phyloP scores from a whole-genome alignment of 1,139 yeast genomes.

The Yamadazyma oceani region DNA sequence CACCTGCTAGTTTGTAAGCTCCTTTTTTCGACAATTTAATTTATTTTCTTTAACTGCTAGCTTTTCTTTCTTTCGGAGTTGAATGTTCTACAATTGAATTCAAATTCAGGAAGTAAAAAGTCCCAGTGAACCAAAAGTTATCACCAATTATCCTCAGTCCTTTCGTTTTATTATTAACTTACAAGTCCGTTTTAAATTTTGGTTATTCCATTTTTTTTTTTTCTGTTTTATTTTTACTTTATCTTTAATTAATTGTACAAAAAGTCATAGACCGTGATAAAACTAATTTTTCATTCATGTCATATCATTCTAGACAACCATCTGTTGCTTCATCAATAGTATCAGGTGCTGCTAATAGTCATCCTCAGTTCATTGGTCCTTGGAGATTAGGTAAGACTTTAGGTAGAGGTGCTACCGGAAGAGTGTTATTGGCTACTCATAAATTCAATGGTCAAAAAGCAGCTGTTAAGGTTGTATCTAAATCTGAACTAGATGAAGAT shows the following conservation, averaged over 20 bases:
- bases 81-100: too few species aligned
- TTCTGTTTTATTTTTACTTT: too few species aligned
- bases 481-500: conserved; percentile 51
- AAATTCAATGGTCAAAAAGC: conserved; percentile 69
- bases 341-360: conserved; percentile 24
- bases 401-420: conserved; percentile 82
- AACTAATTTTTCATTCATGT: conserved; percentile 26
- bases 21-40: conserved; percentile 1
- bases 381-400: conserved; percentile 79
- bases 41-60: conserved; percentile 1
- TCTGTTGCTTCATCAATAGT: conserved; percentile 39
- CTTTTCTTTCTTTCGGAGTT: too few species aligned
- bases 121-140: too few species aligned
- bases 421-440: conserved; percentile 74
- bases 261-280: too few species aligned
- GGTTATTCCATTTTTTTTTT: not conserved
- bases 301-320: conserved; percentile 41
- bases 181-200: too few species aligned
- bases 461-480: conserved; percentile 80
- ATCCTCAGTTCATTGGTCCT: conserved; percentile 64
- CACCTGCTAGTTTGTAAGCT: too few species aligned
- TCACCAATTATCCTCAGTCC: not conserved
- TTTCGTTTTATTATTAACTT: conserved; percentile 3
- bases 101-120: too few species aligned
- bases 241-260: too few species aligned